Base-by-base conservation (phyloP, 192 early-diverging fungal species). In the Phlyctochytrium bullatum region DNA sequence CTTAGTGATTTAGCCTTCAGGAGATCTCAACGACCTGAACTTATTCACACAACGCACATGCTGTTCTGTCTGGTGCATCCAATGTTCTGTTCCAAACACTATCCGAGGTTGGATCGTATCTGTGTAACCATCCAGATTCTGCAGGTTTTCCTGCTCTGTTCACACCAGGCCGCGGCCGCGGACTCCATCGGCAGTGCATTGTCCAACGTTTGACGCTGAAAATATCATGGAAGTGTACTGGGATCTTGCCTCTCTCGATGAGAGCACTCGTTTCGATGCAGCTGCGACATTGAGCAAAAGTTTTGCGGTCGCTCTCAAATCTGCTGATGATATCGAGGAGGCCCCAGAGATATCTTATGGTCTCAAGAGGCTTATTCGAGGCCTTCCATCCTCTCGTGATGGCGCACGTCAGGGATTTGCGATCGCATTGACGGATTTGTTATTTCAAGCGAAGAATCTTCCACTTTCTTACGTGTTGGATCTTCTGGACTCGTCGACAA, bases 351-450 rank as follows among this genome's bases (percentile, higher is more conserved):
- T 97, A 20, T 73, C 89, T 4, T 99, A 99, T 68, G 91, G 89
- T 0, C 69, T 96, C 14, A 88, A 87, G 72, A 89, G 97, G 63
- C 82, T 99, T 51, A 76, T 97, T 59, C 80, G 91, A 67, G 97
- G 97, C 62, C 78, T 99, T 47, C 84, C 92, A 28, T 91, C 88
- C 52, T 84, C 90, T 10, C 84, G 94, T 36, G 87, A 92, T 53
- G 93, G 88, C 23, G 95, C 97, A 16, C 81, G 97, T 51, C 95
- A 97, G 63, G 97, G 97, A 3, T 99, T 95, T 76, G 86, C 95
- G 20, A 79, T 97, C n/a, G 93, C 93, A 6, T 83, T 99, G 51
- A 90, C 92, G 1, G 95, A 98, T 86, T 76, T 90, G 66, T 64
- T 83, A 31, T 40, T 25, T 6, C 74, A 80, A 65, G 56, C 50